Base-by-base conservation (phyloP, 495 filamentous ascomycete genomes). In the Articulospora tetracladia region DNA sequence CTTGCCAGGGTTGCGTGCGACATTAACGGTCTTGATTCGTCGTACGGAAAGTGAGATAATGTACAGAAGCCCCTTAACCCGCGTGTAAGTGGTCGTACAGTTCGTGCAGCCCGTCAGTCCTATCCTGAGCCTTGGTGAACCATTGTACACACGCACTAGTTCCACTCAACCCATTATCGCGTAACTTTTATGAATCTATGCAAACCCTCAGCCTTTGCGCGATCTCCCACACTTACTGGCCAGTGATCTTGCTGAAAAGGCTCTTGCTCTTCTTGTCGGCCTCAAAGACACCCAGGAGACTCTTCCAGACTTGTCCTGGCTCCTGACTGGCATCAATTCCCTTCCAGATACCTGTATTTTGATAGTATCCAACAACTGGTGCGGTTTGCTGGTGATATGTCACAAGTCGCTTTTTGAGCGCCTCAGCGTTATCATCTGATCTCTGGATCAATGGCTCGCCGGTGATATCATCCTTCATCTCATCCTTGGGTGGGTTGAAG, bases 361-460 rank as follows among this genome's bases (percentile, higher is more conserved):
- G 86, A 84, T 99, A 99, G 79, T 98, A 99, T 22, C 83, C 79
- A 58, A 94, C 92, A 54, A 99, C 94, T 32, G 95, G 93, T 22
- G 84, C 68, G 28, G 94, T 99, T 84, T 99, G 94, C 64, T 85
- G 77, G 77, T 99, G 94, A 75, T 98, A 99, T 17, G 93, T 97
- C 28, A 77, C 81, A 49, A 99, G 81, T 60, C 94, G 88, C 87
- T 98, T 99, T 82, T 90, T 93, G 53, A 99, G 81, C 39, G 93
- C 90, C n/a, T 93, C 93, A 66, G 90, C 93, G 69, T 99, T 99
- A 79, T 99, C 94, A 70, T 99, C 94, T 57, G 86, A 90, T 63
- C 94, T 88, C 79, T 98, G 94, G 71, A 98, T 91, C 64, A 99
- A 76, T 28, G 93, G 94, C 80, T 99, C 94, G 70, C 94, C 95